Base-by-base conservation (phyloP, 164 flowering plant genomes). In the Annona cherimola region DNA sequence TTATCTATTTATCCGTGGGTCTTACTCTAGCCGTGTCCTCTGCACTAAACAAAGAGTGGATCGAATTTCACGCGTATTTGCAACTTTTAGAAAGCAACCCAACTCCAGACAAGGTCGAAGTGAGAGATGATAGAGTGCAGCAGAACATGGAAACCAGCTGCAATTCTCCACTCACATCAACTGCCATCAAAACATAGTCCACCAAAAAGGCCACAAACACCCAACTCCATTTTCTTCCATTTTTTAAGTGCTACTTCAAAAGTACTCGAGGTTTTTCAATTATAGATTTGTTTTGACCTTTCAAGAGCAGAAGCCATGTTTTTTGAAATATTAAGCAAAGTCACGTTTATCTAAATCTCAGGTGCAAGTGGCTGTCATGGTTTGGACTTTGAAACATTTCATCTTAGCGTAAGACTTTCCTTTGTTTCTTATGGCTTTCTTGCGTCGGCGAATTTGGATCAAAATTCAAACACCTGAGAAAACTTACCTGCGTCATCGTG, bases 91-190 rank as follows among this genome's bases (percentile, higher is more conserved):
- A 61, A 42, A 61, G 9, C 19, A 18, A 40, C 45, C 50, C 72
- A 64, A 60, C 72, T 42, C 19, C 39, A 70, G 20, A 69, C 18
- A 70, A n/a, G 39, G 11, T 41, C 65, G 20, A 50, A n/a, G n/a
- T n/a, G n/a, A n/a, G n/a, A n/a, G 42, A 54, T n/a, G 35, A 19
- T 54, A 46, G 61, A 54, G 60, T 46, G 62, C 66, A 63, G 5
- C n/a, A 11, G 61, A 54, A 26, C 20, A 39, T 60, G 72, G 72
- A 70, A 1, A 43, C 55, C 65, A 70, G 72, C 72, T 59, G 42
- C 72, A 43, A 42, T 4, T 5, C 46, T 12, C 57, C 70, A 46
- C n/a, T 26, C 4, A 50, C 70, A 12, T 67, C 8, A 59, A 67
- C 59, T 68, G 45, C 11, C 70, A 7, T 45, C 60, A 68, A 26